Conservation (phyloP, 1,284 basidiomycete species). For the Takashimella tepidaria region DNA sequence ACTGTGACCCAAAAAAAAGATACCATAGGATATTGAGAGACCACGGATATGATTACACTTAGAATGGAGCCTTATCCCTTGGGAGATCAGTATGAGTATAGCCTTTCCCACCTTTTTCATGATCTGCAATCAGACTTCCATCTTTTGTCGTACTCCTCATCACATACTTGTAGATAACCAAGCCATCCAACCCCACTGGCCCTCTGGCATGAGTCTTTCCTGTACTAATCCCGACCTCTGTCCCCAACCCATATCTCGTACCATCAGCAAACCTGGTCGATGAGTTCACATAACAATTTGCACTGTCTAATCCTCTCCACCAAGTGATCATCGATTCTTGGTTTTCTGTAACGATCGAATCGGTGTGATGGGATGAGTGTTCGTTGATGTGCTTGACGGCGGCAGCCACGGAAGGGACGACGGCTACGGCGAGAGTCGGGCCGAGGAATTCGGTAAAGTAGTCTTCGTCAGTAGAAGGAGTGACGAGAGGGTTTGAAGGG, state of each 20-base stretch:
- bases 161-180: constrained; percentile 93
- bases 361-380: constrained; percentile 93
- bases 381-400: constrained; percentile 88
- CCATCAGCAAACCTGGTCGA: constrained; percentile 96
- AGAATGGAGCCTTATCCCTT: constrained; percentile 37
- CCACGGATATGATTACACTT: too few relatives aligned
- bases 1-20: too few relatives aligned
- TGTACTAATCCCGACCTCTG: constrained; percentile 96
- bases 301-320: constrained; percentile 80
- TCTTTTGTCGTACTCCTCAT: constrained; percentile 63
- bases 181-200: constrained; percentile 90
- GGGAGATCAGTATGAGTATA: constrained; percentile 62
- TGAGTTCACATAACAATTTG: constrained; percentile 91
- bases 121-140: constrained; percentile 72
- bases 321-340: constrained; percentile 64
- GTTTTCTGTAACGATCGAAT: constrained; percentile 84
- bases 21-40: too few relatives aligned
- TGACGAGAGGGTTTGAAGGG: constrained; percentile 48
- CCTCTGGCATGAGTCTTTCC: constrained; percentile 95
- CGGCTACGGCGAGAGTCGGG: constrained; percentile 72
- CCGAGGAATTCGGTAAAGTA: constrained; percentile 86
- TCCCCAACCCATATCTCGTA: constrained; percentile 93
- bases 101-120: constrained; percentile 57
- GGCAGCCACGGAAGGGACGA: constrained; percentile 62
- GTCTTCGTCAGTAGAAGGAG: constrained; percentile 57